Conservation (phyloP, 768 basidiomycete species). For the Auriculariales sp. region DNA sequence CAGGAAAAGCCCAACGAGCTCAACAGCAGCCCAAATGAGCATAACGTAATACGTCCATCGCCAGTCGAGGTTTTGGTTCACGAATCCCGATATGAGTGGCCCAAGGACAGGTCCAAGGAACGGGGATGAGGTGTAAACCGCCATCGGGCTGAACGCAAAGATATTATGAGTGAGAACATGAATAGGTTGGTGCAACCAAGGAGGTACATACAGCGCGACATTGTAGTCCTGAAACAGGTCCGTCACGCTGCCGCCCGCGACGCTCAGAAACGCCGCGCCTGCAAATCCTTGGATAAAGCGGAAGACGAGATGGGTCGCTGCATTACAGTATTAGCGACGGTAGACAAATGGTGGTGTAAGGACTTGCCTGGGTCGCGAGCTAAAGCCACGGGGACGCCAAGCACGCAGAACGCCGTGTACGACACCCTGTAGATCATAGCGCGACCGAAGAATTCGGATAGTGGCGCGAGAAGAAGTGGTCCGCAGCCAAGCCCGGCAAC, state of each 20-base stretch:
- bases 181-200: background rate
- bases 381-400: slow-evolving; percentile 63
- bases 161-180: slow-evolving; percentile 5
- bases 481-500: slow-evolving; percentile 22
- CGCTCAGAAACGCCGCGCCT: slow-evolving; percentile 43
- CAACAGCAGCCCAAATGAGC: slow-evolving; percentile 50
- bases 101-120: slow-evolving; percentile 45
- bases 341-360: background rate
- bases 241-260: slow-evolving; percentile 45
- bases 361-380: slow-evolving; percentile 45
- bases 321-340: background rate
- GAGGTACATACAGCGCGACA: slow-evolving; percentile 39
- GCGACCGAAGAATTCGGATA: slow-evolving; percentile 48
- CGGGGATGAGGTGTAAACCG: slow-evolving; percentile 35
- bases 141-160: slow-evolving; percentile 35
- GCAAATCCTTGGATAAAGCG: slow-evolving; percentile 41
- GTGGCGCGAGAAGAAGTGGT: slow-evolving; percentile 24
- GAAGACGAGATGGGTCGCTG: slow-evolving; percentile 49
- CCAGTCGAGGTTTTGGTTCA: slow-evolving; percentile 56
- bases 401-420: slow-evolving; percentile 43
- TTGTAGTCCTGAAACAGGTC: slow-evolving; percentile 41
- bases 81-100: slow-evolving; percentile 50
- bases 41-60: slow-evolving; percentile 67
- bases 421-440: slow-evolving; percentile 48
- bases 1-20: slow-evolving; percentile 34